Conservation (phyloP, 371 early-diverging fungal species). For the Mortierella sp. region DNA sequence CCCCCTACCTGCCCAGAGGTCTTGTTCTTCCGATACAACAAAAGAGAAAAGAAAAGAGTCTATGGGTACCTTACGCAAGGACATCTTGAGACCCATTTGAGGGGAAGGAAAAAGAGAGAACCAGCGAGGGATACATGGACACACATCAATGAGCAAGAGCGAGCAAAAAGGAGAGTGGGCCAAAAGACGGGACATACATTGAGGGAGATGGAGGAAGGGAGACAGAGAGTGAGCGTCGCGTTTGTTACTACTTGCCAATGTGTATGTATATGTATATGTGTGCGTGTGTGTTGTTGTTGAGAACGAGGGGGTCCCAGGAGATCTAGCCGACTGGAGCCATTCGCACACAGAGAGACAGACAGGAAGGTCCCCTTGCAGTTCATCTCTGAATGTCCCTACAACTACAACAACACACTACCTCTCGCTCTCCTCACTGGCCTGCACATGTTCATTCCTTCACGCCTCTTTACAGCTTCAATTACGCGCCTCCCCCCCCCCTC, state of each 20-base stretch:
- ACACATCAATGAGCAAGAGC: background rate
- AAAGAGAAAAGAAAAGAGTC: background rate
- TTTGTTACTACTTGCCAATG: background rate
- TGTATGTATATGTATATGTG: background rate
- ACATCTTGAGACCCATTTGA: background rate
- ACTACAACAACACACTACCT: conserved; percentile 1
- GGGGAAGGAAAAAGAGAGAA: background rate
- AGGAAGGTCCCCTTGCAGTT: conserved; percentile 14
- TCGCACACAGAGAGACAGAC: background rate
- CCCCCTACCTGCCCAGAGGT: conserved; percentile 6
- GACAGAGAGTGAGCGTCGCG: conserved; percentile 11
- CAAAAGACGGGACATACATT: background rate
- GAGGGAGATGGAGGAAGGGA: background rate
- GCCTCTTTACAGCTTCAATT: background rate
- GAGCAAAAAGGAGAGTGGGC: background rate
- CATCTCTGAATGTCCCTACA: conserved; percentile 8
- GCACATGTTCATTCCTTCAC: background rate
- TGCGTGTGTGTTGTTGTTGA: background rate
- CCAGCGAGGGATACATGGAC: background rate
- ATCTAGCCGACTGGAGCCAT: conserved; percentile 10
- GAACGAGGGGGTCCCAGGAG: conserved; percentile 8
- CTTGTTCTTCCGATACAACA: background rate
- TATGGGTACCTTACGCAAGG: background rate
- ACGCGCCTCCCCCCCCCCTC: background rate
- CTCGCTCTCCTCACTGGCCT: background rate